Percentiles rank a stretch among this genome's conserved stretches.
phyloP scores from a whole-genome alignment of 768 basidiomycete species.

The Agaricus subrufescens region DNA sequence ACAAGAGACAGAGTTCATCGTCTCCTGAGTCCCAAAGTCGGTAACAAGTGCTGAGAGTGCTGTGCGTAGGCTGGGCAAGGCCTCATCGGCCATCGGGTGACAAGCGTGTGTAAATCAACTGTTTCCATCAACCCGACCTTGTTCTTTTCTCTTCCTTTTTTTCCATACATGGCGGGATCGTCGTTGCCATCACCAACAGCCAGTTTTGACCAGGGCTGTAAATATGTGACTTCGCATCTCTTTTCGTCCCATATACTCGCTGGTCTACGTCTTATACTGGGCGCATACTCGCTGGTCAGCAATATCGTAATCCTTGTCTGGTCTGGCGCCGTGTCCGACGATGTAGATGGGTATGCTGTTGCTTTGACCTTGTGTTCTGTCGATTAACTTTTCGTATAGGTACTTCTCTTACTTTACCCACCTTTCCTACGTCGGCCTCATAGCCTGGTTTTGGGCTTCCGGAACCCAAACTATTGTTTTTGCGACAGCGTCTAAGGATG shows the following conservation, averaged over 20 bases:
- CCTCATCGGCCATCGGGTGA: too few relatives aligned
- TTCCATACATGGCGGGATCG: slow-evolving; percentile 26
- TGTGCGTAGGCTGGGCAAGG: too few relatives aligned
- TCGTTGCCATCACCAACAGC: neutral
- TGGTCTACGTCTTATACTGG: slow-evolving; percentile 8
- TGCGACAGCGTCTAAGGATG: neutral
- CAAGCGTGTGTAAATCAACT: too few relatives aligned
- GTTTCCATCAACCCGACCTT: too few relatives aligned
- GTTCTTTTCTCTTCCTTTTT: too few relatives aligned
- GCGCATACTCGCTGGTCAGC: slow-evolving; percentile 6
- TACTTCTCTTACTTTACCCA: slow-evolving; percentile 15
- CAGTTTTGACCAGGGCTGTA: slow-evolving; percentile 8
- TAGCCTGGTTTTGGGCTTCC: slow-evolving; percentile 13
- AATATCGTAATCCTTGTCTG: slow-evolving; percentile 5
- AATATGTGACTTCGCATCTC: slow-evolving; percentile 13
- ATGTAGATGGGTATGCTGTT: slow-evolving; percentile 8
- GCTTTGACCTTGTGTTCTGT: neutral
- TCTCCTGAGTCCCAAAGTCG: too few relatives aligned
- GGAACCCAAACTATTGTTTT: slow-evolving; percentile 10
- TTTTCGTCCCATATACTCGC: slow-evolving; percentile 7
- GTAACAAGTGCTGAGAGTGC: too few relatives aligned
- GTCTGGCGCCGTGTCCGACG: neutral
- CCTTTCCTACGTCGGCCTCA: slow-evolving; percentile 10
- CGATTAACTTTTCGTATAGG: neutral
- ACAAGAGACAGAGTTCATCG: too few relatives aligned